Evolutionary conservation across 108 stramenopile species (phyloP), one percentile per base, ranked within the genome.

Genomic region (Parmales sp.): DNA sequence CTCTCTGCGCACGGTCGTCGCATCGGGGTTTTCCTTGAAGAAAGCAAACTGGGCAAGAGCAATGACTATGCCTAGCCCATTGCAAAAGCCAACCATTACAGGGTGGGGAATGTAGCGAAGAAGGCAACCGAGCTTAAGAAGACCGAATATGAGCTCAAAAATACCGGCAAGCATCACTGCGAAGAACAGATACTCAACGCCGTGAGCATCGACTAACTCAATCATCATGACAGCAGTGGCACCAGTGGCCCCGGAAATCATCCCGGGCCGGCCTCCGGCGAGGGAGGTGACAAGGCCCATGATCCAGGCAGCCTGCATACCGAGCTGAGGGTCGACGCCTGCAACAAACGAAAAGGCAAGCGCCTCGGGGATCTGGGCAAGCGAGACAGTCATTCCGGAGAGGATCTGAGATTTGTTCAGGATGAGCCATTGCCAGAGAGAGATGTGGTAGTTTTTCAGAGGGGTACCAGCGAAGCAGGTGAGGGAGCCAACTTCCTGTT

Each of bases 1-100:
- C n/a, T n/a, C n/a, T n/a, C n/a, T n/a, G n/a, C n/a, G n/a, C 50
- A 79, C 83, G 8, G 78, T 45, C 11, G 13, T 63, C 16, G 41
- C 69, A 6, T 84, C 85, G 29, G 72, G 66, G 8, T 23, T 72
- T 1, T 82, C 81, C 25, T 43, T 66, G 75, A 92, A 95, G 67
- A 86, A 84, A 7, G 69, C 74, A 64, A 93, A 68, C 70, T 95
- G 94, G 11, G 91, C 89, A 64, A 82, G 80, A n/a, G 85, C 73
- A 83, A 95, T 90, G 38, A 95, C 89, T 1, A 93, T 51, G n/a
- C 88, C 82, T 48, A 95, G 73, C 25, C 94, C 91, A 70, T 92
- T 92, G 23, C 90, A 90, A 70, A 95, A 95, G 0, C 91, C 91
- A 18, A 93, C 51, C 90, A 95, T 95, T 38, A 92, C 91, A 26